Base-by-base conservation (phyloP, 2,329 filamentous ascomycete species). In the Colletotrichum cordylinicola region DNA sequence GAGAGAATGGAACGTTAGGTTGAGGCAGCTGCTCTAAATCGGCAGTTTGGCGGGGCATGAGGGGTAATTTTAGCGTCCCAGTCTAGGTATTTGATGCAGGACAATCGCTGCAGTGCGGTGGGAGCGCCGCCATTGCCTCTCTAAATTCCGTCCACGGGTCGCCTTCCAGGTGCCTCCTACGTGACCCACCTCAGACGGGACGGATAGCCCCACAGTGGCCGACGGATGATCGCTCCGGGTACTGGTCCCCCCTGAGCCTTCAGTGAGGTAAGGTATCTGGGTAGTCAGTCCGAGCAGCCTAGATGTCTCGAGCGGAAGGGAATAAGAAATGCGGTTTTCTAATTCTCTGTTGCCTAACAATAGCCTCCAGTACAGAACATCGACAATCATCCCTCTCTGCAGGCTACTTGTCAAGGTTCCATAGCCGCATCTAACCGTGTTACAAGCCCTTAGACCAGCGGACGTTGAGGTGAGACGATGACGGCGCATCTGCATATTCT, bases 11-110 rank as follows among this genome's bases (percentile, higher is more conserved):
- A 21, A 55, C 39, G 43, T 35, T 58, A n/a, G 64, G 62, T 61
- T 24, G 39, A 72, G 31, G 72, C 69, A 75, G 61, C 72, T 72
- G 62, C 69, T 64, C 69, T 52, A 69, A 72, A 75, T 67, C 43
- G 64, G 73, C 27, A 72, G 73, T 73, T 67, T 75, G 62, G 73
- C 69, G 73, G 74, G 74, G 71, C 71, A 76, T 64, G 74, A 75
- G 74, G 74, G 74, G 74, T 76, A 74, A 70, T 75, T 76, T 67
- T 75, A 75, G 74, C 55, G 74, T 62, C 55, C 43, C n/a, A 8
- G n/a, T 21, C 43, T 21, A 12, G n/a, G 43, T 64, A 56, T 67
- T 33, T 69, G 66, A 66, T 70, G 56, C 64, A 68, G 70, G 58
- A 65, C 48, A 64, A 60, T 62, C 43, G 70, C 64, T 68, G 33